Evolutionary conservation across 1,284 basidiomycete species (phyloP).

Genomic region (Malassezia brasiliensis): DNA sequence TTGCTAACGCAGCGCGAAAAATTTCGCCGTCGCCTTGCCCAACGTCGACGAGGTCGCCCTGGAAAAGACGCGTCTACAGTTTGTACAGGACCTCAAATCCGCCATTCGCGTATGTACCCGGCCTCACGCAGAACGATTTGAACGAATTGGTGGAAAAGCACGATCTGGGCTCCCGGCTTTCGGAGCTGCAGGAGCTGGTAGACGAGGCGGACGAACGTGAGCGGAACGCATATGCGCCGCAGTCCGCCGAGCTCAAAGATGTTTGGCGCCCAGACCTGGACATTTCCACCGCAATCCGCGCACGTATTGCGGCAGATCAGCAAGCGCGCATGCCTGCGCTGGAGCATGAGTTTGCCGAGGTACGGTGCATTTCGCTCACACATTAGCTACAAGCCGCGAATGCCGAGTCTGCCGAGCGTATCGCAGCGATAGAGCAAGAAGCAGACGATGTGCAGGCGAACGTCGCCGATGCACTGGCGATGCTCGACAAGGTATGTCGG

Average conservation of each 20-base stretch:
- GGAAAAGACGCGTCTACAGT: constrained; percentile 26
- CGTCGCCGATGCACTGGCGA: not conserved
- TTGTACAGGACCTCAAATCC: constrained; percentile 30
- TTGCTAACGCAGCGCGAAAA: constrained; percentile 11
- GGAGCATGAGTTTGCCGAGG: constrained; percentile 16
- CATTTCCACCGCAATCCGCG: constrained; percentile 29
- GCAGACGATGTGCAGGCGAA: not conserved
- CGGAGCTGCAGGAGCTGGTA: constrained; percentile 24
- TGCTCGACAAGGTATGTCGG: constrained; percentile 11
- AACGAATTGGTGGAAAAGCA: constrained; percentile 29
- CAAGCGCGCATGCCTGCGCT: constrained; percentile 22
- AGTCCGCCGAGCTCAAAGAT: constrained; percentile 25
- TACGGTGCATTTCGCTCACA: not conserved
- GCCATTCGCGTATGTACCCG: constrained; percentile 18
- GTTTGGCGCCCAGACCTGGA: constrained; percentile 35
- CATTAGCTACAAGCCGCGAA: constrained; percentile 9
- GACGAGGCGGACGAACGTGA: constrained; percentile 32
- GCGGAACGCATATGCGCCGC: constrained; percentile 15
- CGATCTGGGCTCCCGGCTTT: constrained; percentile 26
- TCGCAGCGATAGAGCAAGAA: constrained; percentile 3
- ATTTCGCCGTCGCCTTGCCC: constrained; percentile 27
- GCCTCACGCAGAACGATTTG: constrained; percentile 17
- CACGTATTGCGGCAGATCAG: constrained; percentile 30
- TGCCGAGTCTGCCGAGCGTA: constrained; percentile 9
- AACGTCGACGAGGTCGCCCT: constrained; percentile 22